Conservation (phyloP, 768 basidiomycete genomes). For the Coprinopsis marcescibilis region DNA sequence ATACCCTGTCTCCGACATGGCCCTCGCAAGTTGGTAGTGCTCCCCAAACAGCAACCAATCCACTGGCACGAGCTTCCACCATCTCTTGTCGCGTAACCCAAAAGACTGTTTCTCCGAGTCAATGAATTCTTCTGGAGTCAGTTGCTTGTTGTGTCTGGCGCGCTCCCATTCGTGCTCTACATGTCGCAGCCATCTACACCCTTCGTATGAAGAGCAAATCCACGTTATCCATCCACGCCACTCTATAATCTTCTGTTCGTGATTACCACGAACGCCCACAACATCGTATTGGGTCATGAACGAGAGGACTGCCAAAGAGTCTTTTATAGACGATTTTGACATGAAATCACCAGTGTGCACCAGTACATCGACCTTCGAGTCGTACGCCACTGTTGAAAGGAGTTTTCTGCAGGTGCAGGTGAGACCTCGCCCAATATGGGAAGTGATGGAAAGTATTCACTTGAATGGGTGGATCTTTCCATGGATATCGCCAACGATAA, state of each 20-base stretch:
- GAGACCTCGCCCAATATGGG: background rate
- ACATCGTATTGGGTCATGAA: slow-evolving; percentile 62
- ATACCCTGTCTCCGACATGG: slow-evolving; percentile 57
- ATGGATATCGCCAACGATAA: slow-evolving; percentile 87
- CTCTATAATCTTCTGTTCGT: slow-evolving; percentile 87
- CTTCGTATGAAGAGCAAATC: slow-evolving; percentile 48
- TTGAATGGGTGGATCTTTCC: slow-evolving; percentile 66
- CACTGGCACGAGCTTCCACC: slow-evolving; percentile 51
- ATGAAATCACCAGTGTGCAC: slow-evolving; percentile 83
- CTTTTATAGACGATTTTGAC: slow-evolving; percentile 56
- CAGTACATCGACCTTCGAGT: slow-evolving; percentile 56
- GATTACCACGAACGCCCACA: slow-evolving; percentile 87
- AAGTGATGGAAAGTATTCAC: slow-evolving; percentile 35
- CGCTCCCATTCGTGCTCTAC: slow-evolving; percentile 42
- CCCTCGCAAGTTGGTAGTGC: slow-evolving; percentile 71
- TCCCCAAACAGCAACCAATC: slow-evolving; percentile 71
- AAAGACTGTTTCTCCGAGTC: background rate
- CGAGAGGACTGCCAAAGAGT: slow-evolving; percentile 57
- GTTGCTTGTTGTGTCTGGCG: slow-evolving; percentile 9
- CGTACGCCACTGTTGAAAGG: slow-evolving; percentile 55
- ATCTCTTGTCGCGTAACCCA: slow-evolving; percentile 23
- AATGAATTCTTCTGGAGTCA: slow-evolving; percentile 9
- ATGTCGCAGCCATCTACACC: slow-evolving; percentile 48
- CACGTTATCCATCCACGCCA: slow-evolving; percentile 87
- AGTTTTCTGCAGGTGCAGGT: slow-evolving; percentile 44